Evolutionary conservation across 495 filamentous ascomycete genomes (phyloP), one percentile per base, ranked within the genome.

Genomic region (Penicillium desertorum): DNA sequence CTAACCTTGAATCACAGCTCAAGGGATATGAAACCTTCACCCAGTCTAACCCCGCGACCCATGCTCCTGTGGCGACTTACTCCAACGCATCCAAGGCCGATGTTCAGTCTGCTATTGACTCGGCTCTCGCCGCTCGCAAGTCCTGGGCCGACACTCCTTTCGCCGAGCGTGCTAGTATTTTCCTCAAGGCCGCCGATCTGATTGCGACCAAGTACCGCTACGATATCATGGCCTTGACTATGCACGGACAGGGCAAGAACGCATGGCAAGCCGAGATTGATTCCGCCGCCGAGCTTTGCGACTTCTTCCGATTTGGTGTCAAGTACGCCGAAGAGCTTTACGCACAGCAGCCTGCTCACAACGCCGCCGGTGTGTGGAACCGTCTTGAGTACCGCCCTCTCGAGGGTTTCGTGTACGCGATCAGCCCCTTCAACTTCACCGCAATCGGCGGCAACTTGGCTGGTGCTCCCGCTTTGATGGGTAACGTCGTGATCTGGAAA

Each of bases 251-350:
- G 72, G 92, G 92, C 60, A 97, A 97, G 81, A 96, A 96, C 71
- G 89, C 88, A 23, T 96, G 90, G 90, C 92, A 97, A 71, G 92
- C 92, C 19, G 92, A 97, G 82, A 96, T 97, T 62, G 92, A 97
- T 73, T 85, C 93, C 23, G 92, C 93, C 4, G 93, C 93, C 2
- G 92, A 98, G 79, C 75, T 96, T 42, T 85, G 82, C 61, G 92
- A 98, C 71, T 98, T 98, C 76, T 80, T 98, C 63, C 81, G 89
- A 57, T 77, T 95, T 76, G 92, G 90, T 62, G 91, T 94, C 37
- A 85, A 89, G 65, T 95, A 90, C 66, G 91, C 91, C 19, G 88
- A 95, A 73, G 88, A 95, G 65, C 66, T 95, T 23, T 95, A 95
- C 68, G 84, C 88, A 22, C 86, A 90, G 69, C 91, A 96, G 72